Conservation (phyloP, 352 stramenopile species). For the Phytophthora macrochlamydospora region DNA sequence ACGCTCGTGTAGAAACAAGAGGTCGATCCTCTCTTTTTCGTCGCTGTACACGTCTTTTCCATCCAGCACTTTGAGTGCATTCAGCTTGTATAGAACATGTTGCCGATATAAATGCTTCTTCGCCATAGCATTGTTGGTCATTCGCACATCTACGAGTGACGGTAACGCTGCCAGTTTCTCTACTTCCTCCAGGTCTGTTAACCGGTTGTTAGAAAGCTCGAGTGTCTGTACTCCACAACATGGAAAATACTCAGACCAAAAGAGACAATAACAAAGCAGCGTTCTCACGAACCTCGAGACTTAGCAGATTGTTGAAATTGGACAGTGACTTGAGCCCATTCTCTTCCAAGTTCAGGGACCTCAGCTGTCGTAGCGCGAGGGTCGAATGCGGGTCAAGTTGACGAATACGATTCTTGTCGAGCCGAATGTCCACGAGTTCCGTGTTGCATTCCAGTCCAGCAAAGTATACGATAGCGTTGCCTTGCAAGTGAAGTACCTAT, state of each 20-base stretch:
- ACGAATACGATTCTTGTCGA: conserved; percentile 88
- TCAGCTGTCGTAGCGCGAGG: conserved; percentile 51
- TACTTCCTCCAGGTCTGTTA: conserved; percentile 81
- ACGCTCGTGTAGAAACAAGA: conserved; percentile 78
- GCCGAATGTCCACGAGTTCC: conserved; percentile 68
- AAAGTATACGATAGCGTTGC: conserved; percentile 80
- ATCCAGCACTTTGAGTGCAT: conserved; percentile 62
- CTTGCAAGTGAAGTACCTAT: conserved; percentile 76
- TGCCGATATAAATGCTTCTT: conserved; percentile 88
- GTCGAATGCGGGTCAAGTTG: conserved; percentile 70
- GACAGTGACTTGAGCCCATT: conserved; percentile 78
- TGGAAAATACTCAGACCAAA: neutral
- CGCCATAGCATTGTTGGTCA: conserved; percentile 75
- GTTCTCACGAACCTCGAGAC: conserved; percentile 57
- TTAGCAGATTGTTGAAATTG: conserved; percentile 69
- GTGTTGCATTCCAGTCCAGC: conserved; percentile 63
- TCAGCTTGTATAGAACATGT: conserved; percentile 65
- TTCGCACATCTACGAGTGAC: conserved; percentile 65
- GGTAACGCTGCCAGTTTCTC: conserved; percentile 64
- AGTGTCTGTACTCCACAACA: conserved; percentile 42
- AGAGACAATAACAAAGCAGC: neutral
- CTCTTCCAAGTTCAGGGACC: conserved; percentile 73
- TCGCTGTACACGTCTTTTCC: conserved; percentile 73
- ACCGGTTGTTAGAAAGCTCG: conserved; percentile 78
- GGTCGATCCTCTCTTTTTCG: conserved; percentile 72